phyloP scores from a whole-genome alignment of 1,139 yeast species.

The Hansenula lynferdii region DNA sequence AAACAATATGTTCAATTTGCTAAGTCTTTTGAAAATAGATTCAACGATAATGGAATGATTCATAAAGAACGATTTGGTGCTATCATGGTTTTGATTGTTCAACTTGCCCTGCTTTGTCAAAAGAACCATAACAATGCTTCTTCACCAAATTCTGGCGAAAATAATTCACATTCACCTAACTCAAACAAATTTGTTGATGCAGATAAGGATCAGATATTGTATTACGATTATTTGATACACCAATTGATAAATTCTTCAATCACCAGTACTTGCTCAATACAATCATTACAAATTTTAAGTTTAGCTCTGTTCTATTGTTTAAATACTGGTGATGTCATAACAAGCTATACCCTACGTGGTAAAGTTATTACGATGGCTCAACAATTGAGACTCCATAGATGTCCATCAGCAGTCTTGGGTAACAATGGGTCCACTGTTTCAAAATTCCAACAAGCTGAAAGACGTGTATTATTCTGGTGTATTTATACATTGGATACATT shows the following conservation, averaged over 20 bases:
- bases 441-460: slow-evolving; percentile 69
- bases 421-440: slow-evolving; percentile 52
- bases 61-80: slow-evolving; percentile 57
- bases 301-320: slow-evolving; percentile 69
- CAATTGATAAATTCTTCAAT: slow-evolving; percentile 45
- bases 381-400: slow-evolving; percentile 77
- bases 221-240: slow-evolving; percentile 47
- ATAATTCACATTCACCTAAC: not conserved
- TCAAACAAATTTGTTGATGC: not conserved
- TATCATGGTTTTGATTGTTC: slow-evolving; percentile 49
- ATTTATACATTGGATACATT: slow-evolving; percentile 74
- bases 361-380: slow-evolving; percentile 80
- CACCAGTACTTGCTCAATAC: slow-evolving; percentile 56
- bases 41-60: slow-evolving; percentile 36
- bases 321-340: slow-evolving; percentile 67
- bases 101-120: slow-evolving; percentile 46
- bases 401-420: slow-evolving; percentile 78
- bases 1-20: slow-evolving; percentile 48
- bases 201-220: slow-evolving; percentile 28
- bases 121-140: slow-evolving; percentile 12
- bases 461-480: slow-evolving; percentile 83
- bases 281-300: slow-evolving; percentile 65
- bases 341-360: slow-evolving; percentile 74
- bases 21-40: slow-evolving; percentile 35
- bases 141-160: not conserved